phyloP scores from a whole-genome alignment of 2,329 filamentous ascomycete species.

The Ceratocystis papillata region DNA sequence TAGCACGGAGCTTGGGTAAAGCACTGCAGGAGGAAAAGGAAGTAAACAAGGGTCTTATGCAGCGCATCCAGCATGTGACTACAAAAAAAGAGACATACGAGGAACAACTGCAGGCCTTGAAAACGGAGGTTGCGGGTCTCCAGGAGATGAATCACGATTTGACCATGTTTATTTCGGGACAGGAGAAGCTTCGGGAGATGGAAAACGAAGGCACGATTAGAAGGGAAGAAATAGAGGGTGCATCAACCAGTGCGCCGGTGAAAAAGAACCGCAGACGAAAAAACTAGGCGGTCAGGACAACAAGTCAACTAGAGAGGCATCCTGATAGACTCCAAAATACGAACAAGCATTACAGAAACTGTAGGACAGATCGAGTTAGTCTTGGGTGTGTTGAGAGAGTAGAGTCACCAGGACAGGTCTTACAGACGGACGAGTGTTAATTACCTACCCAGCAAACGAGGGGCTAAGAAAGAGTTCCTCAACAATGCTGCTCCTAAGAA shows the following conservation, averaged over 20 bases:
- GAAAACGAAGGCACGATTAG: conserved; percentile 48
- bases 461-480: background rate
- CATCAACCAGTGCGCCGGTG: conserved; percentile 56
- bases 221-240: conserved; percentile 64
- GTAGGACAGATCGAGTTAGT: too few relatives aligned
- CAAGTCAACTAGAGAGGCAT: background rate
- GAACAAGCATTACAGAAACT: background rate
- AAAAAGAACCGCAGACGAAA: conserved; percentile 44
- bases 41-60: conserved; percentile 68
- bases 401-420: background rate
- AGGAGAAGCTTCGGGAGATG: conserved; percentile 66
- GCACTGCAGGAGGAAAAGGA: conserved; percentile 78
- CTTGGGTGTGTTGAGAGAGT: too few relatives aligned
- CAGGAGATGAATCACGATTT: conserved; percentile 80
- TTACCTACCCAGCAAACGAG: background rate
- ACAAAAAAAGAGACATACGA: conserved; percentile 49
- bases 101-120: conserved; percentile 46
- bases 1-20: conserved; percentile 65
- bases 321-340: background rate
- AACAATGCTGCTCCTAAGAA: background rate
- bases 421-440: background rate
- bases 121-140: conserved; percentile 58
- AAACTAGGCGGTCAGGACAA: conserved; percentile 28
- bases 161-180: conserved; percentile 74
- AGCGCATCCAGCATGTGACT: conserved; percentile 66